Base-by-base conservation (phyloP, 768 basidiomycete species). In the Asterophora parasitica region DNA sequence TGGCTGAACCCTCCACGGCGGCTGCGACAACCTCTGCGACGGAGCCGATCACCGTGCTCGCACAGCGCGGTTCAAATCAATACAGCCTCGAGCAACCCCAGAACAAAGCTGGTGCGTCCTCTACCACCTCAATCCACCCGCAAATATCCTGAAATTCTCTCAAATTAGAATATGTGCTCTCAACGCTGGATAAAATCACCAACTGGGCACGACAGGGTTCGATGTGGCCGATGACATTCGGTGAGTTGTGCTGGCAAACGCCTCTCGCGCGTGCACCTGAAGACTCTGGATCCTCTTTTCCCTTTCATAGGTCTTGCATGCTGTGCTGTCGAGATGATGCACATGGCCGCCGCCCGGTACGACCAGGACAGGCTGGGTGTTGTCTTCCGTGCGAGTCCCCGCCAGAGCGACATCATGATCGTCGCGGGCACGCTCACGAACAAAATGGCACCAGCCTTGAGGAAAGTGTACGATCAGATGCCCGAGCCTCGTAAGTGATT, bases 141-240 rank as follows among this genome's bases (percentile, higher is more conserved):
- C 23, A 30, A n/a, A 44, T 33, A 12, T 36, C 23, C 23, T 38
- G 13, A 43, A n/a, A 30, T n/a, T 42, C 26, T 20, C 30, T 47
- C 26, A 34, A 17, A 42, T 50, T 31, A 92, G 96, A 99, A 70
- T 98, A 97, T 76, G 94, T 97, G 1, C 74, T 98, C 42, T 92
- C 94, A 1, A 95, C 93, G 0, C 70, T 96, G 46, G 96, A 99
- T 74, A 98, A 98, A 70, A 77, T 98, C 13, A 85, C 86, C 59
- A 98, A 97, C 66, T 98, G 96, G 96, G 95, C 87, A 7, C 75
- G 94, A 45, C 95, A 98, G 70, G 86, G 95, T 49, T 95, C 92
- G 33, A 95, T 97, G 83, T 98, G 96, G 96, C 96, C 96, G 8
- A 97, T 98, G 94, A 97, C 94, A 42, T 94, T 89, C 66, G 92